Evolutionary conservation across 495 filamentous ascomycete species (phyloP), one percentile per base, ranked within the genome.

Genomic region (Entonaema liquescens): DNA sequence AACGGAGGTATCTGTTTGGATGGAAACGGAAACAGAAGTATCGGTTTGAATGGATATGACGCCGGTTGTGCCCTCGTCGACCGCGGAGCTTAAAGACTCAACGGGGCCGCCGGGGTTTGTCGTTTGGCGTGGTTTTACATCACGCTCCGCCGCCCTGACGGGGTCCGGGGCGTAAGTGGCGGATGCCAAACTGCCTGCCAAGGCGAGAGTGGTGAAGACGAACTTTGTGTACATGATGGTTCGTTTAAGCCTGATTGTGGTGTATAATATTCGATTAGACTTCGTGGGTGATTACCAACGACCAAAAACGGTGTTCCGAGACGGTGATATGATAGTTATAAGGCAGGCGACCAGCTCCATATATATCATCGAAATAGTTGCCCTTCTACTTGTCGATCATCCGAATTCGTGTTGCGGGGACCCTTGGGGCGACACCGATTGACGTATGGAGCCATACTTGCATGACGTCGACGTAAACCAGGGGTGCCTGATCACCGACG

Each of bases 41-140:
- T 70, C 67, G 47, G 67, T 70, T 29, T 63, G 60, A 19, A 64
- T 63, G 3, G 68, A 67, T 15, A 67, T 13, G 11, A 71, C 40
- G 11, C 53, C 58, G 5, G 58, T 63, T 2, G 62, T 62, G 31
- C 68, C 54, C 29, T 42, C 28, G 9, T 71, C 68, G 12, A 53
- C 47, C 3, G 47, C 53, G 31, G 62, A 53, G 13, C 28, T 29
- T 19, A 55, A 13, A n/a, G 68, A 67, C 40, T 71, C 23, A 29
- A 71, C 0, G 23, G 68, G 68, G 1, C 68, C 68, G 7, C 68
- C 68, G 25, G 68, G 68, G 17, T 67, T 71, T 12, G 53, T 59
- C 23, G 68, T 67, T 53, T 71, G 68, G 44, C 67, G 67, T 2
- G 60, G 42, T 28, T 33, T 29, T 5, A 68, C 40, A 23, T 52